phyloP scores from a whole-genome alignment of 495 filamentous ascomycete species.

The Trichodelitschia bisporula region DNA sequence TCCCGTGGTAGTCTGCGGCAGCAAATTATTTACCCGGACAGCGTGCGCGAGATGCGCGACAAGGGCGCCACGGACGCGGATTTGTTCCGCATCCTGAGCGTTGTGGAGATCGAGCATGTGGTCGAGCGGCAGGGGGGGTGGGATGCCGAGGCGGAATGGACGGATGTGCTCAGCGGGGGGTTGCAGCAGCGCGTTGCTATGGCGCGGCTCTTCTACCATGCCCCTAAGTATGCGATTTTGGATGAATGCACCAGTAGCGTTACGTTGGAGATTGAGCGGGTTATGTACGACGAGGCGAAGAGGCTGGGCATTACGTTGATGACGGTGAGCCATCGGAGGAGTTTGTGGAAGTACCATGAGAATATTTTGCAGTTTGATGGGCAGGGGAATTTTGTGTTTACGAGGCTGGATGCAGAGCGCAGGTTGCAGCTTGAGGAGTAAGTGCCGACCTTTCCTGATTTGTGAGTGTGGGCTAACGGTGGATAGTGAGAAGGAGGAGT shows the following conservation, averaged over 20 bases:
- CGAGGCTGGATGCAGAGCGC: conserved; percentile 68
- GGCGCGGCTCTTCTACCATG: conserved; percentile 90
- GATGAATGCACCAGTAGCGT: conserved; percentile 92
- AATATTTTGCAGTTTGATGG: conserved; percentile 93
- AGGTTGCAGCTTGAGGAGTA: conserved; percentile 70
- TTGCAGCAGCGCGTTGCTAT: conserved; percentile 95
- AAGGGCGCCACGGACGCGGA: conserved; percentile 69
- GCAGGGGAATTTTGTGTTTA: conserved; percentile 76
- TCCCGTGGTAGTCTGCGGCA: conserved; percentile 72
- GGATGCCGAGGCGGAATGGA: conserved; percentile 94
- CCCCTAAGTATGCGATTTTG: conserved; percentile 74
- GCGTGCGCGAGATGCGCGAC: conserved; percentile 59
- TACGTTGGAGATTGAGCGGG: conserved; percentile 75
- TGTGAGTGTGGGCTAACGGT: conserved; percentile 3
- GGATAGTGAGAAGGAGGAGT: conserved; percentile 75
- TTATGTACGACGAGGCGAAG: conserved; percentile 96
- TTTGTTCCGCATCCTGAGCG: conserved; percentile 46
- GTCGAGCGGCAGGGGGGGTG: conserved; percentile 62
- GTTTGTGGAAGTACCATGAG: conserved; percentile 88
- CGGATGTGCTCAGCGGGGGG: conserved; percentile 68
- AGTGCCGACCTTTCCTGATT: conserved; percentile 5
- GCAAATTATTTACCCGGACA: conserved; percentile 91
- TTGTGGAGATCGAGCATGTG: conserved; percentile 63
- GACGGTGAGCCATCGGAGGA: conserved; percentile 78
- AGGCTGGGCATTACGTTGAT: conserved; percentile 74